phyloP scores from a whole-genome alignment of 305 asterid species.

The Fraxinus ornus region DNA sequence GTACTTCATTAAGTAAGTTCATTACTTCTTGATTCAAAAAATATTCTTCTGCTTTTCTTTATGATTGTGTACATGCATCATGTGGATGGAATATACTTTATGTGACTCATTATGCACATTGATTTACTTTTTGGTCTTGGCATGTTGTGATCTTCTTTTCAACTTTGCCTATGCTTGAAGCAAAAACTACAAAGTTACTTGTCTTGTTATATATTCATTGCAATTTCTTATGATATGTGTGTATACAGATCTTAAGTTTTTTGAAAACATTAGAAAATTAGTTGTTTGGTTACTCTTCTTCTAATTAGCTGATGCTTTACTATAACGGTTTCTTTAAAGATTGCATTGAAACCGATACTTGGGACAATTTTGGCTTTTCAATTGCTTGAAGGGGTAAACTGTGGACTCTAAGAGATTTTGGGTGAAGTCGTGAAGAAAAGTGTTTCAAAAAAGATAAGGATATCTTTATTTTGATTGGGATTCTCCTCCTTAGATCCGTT shows the following conservation, averaged over 20 bases:
- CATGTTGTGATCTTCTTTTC: neutral
- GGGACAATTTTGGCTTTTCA: neutral
- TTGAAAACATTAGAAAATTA: neutral
- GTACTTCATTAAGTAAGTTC: conserved; percentile 75
- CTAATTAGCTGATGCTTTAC: neutral
- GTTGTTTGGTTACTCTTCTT: neutral
- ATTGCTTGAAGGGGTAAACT: neutral
- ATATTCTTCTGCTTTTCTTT: neutral
- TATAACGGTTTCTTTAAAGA: neutral
- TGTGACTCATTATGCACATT: neutral
- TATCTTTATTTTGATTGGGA: neutral
- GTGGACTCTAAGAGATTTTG: neutral
- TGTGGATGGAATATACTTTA: neutral
- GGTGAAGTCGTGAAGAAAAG: neutral
- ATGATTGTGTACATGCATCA: neutral
- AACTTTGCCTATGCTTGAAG: neutral
- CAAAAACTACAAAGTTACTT: neutral
- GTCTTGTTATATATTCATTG: neutral
- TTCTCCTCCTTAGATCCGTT: neutral
- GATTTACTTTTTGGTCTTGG: neutral
- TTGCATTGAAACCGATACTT: neutral
- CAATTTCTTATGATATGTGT: neutral
- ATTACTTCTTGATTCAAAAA: neutral
- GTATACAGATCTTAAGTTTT: neutral
- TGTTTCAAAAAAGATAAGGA: neutral